A percentile compares a stretch with the other conserved stretches of the same genome.
Evolutionary conservation across 2,329 filamentous ascomycete species (phyloP).

Genomic region (Nemania bipapillata): DNA sequence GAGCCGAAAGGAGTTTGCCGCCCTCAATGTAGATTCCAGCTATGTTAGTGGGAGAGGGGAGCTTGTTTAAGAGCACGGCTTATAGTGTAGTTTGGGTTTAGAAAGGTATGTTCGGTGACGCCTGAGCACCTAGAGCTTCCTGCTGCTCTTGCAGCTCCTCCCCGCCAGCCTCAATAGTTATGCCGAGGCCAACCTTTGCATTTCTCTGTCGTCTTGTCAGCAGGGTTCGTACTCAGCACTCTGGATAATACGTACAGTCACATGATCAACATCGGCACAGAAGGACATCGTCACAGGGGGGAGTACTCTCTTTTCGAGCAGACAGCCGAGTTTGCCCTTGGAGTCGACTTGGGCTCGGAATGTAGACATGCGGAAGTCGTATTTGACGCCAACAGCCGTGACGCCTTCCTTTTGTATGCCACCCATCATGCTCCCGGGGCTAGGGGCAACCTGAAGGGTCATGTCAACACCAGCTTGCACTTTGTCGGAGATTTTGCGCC

Average conservation of each 20-base stretch:
- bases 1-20: constrained; percentile 5
- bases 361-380: constrained; percentile 94
- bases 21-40: constrained; percentile 5
- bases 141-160: constrained; percentile 91
- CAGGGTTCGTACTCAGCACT: constrained; percentile 20
- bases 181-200: constrained; percentile 92
- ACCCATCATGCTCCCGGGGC: constrained; percentile 75
- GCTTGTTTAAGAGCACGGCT: constrained; percentile 41
- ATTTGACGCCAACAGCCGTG: constrained; percentile 93
- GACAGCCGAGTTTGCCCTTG: constrained; percentile 88
- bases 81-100: constrained; percentile 55
- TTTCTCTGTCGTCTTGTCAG: constrained; percentile 72
- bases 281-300: constrained; percentile 94
- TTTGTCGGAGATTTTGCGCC: constrained; percentile 90
- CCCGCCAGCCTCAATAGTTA: constrained; percentile 86
- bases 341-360: constrained; percentile 97
- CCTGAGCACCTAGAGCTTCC: constrained; percentile 67
- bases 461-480: constrained; percentile 96
- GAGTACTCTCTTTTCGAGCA: constrained; percentile 95
- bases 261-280: constrained; percentile 95
- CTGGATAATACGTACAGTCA: constrained; percentile 73
- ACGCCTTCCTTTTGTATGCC: constrained; percentile 84
- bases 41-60: constrained; percentile 42
- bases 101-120: constrained; percentile 71
- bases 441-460: constrained; percentile 82